Percentiles rank a stretch among this genome's conserved stretches.
Evolutionary conservation across 2,329 filamentous ascomycete species (phyloP).

Genomic region (Didymella segeticola): DNA sequence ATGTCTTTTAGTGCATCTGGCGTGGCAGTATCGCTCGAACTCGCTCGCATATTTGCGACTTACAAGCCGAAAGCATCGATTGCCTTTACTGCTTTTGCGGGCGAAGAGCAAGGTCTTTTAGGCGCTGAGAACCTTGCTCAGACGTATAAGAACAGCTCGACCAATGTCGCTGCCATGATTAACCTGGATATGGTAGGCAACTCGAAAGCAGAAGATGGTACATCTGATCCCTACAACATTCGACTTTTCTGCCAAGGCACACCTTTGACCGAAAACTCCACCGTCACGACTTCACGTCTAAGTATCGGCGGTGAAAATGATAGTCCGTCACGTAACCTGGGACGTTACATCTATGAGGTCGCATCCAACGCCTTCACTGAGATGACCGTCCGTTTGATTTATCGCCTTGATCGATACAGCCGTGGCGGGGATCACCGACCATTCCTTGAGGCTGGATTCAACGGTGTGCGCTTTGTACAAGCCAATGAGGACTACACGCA

Average conservation of each 20-base stretch:
- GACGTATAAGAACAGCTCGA: slow-evolving; percentile 56
- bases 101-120: slow-evolving; percentile 62
- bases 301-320: slow-evolving; percentile 56
- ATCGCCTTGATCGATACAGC: slow-evolving; percentile 62
- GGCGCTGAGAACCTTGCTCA: slow-evolving; percentile 58
- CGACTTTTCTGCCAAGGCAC: slow-evolving; percentile 60
- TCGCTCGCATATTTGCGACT: slow-evolving; percentile 59
- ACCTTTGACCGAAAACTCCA: slow-evolving; percentile 52
- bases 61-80: slow-evolving; percentile 57
- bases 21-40: slow-evolving; percentile 55
- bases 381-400: slow-evolving; percentile 62
- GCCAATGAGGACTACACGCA: slow-evolving; percentile 62
- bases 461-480: slow-evolving; percentile 62
- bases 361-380: slow-evolving; percentile 56
- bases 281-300: slow-evolving; percentile 45
- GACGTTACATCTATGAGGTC: slow-evolving; percentile 61
- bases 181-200: slow-evolving; percentile 62
- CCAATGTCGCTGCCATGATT: slow-evolving; percentile 61
- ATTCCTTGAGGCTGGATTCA: slow-evolving; percentile 61
- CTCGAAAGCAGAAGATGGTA: slow-evolving; percentile 51
- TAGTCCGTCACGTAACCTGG: slow-evolving; percentile 59
- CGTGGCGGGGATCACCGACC: slow-evolving; percentile 62
- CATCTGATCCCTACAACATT: slow-evolving; percentile 56
- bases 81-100: slow-evolving; percentile 61
- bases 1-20: slow-evolving; percentile 21